Base-by-base conservation (phyloP, 139 green algal genomes). In the Zygnema cylindricum region DNA sequence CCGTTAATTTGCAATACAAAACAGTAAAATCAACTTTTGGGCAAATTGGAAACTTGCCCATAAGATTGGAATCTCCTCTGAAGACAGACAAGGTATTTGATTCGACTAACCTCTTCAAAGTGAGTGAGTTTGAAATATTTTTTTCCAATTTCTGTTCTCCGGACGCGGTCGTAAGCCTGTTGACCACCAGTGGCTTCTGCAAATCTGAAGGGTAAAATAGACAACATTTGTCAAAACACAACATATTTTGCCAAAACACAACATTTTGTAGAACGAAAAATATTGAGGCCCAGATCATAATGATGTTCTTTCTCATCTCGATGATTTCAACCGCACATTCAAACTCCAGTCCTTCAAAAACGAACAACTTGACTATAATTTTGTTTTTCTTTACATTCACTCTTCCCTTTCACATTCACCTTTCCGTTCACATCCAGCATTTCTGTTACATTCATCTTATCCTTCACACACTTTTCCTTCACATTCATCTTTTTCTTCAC, bases 81-180 rank as follows among this genome's bases (percentile, higher is more conserved):
- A n/a, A n/a, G n/a, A n/a, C n/a, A n/a, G n/a, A n/a, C n/a, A n/a
- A n/a, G n/a, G n/a, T n/a, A n/a, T n/a, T n/a, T n/a, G n/a, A n/a
- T n/a, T n/a, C n/a, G n/a, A 73, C 84, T 63, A 23, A 97, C 96
- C 90, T 98, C 96, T 91, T 98, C 95, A 93, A 98, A 98, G 79
- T 93, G 71, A 35, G 90, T 94, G 2, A 96, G 88, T 81, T 93
- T 93, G 81, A 98, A 93, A 76, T 98, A 93, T 55, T 88, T 90
- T 36, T 93, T 92, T 42, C 95, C 96, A 35, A 98, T 98, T 69
- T 94, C 88, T 0, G 92, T 92, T 55, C 95, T 88, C 55, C 96
- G 94, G 75, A 98, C 96, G 1, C 96, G 93, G 90, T 98, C 96
- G 22, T 93, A 95, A 43, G 95, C 96, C 25, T 93, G n/a, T 88